Evolutionary conservation across 495 filamentous ascomycete species (phyloP).

Genomic region (Antarctomyces pellizariae): DNA sequence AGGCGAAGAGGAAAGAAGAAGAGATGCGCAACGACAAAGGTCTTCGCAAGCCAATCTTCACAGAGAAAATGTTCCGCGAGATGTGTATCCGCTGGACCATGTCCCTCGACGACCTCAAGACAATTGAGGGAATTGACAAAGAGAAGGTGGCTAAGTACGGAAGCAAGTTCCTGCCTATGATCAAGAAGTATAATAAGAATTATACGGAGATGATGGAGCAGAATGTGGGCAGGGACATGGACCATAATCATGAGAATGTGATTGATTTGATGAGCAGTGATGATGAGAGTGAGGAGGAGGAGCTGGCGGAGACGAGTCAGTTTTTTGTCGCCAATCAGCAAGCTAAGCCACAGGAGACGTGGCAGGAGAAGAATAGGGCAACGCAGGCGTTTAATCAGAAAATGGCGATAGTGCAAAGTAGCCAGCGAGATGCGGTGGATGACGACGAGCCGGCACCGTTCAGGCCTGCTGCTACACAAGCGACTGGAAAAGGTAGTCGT

Average conservation of each 20-base stretch:
- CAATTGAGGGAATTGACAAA: constrained; percentile 42
- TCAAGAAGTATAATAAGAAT: constrained; percentile 27
- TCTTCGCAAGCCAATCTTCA: constrained; percentile 46
- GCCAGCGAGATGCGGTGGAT: too few relatives aligned
- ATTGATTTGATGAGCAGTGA: constrained; percentile 44
- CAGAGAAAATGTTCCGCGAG: constrained; percentile 51
- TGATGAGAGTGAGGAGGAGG: constrained; percentile 24
- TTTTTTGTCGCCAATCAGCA: too few relatives aligned
- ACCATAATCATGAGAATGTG: constrained; percentile 36
- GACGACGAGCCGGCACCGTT: too few relatives aligned
- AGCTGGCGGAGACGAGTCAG: constrained; percentile 25
- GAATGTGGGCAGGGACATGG: constrained; percentile 5
- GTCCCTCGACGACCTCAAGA: constrained; percentile 31
- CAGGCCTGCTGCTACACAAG: too few relatives aligned
- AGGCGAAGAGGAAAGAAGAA: constrained; percentile 42
- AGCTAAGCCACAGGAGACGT: too few relatives aligned
- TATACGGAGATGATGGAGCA: constrained; percentile 32
- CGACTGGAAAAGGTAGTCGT: too few relatives aligned
- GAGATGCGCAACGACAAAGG: constrained; percentile 37
- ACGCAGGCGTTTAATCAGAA: too few relatives aligned
- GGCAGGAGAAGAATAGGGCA: too few relatives aligned
- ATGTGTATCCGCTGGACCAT: constrained; percentile 61
- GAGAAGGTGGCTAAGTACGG: constrained; percentile 54
- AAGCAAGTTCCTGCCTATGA: constrained; percentile 35
- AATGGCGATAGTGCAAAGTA: too few relatives aligned